phyloP scores from a whole-genome alignment of 2,329 filamentous ascomycete genomes.

The Colletotrichum sp. region DNA sequence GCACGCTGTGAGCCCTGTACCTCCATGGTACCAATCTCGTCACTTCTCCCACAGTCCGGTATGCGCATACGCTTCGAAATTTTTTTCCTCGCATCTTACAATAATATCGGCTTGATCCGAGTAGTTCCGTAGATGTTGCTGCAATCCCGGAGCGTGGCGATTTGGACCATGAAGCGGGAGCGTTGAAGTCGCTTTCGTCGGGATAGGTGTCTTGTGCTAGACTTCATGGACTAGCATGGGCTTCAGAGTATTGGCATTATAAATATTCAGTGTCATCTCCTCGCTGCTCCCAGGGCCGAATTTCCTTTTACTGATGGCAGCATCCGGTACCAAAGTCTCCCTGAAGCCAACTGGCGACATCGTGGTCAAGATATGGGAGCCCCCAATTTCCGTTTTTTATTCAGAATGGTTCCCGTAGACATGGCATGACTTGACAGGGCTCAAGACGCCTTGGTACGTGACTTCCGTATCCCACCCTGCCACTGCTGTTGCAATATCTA shows the following conservation, averaged over 20 bases:
- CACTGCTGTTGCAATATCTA: neutral
- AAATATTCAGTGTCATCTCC: neutral
- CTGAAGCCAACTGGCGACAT: neutral
- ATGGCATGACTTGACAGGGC: neutral
- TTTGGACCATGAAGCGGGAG: accelerated
- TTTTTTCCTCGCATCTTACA: accelerated
- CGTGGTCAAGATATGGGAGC: neutral
- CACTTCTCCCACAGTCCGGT: neutral
- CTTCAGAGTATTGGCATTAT: neutral
- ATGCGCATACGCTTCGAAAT: neutral
- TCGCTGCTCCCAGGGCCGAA: neutral
- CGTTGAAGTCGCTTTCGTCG: neutral
- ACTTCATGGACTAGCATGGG: neutral
- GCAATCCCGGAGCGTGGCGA: neutral
- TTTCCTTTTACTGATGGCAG: neutral
- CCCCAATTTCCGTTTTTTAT: accelerated
- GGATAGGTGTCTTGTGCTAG: neutral
- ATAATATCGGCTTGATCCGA: neutral
- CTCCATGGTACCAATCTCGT: neutral
- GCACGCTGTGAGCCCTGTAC: neutral
- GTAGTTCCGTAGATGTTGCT: neutral
- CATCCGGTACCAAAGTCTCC: neutral
- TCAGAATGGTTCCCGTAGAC: neutral
- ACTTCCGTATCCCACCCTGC: neutral
- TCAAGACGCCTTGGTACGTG: neutral